Evolutionary conservation across 257 asterid species (phyloP).

Genomic region (Anisodus acutangulus): DNA sequence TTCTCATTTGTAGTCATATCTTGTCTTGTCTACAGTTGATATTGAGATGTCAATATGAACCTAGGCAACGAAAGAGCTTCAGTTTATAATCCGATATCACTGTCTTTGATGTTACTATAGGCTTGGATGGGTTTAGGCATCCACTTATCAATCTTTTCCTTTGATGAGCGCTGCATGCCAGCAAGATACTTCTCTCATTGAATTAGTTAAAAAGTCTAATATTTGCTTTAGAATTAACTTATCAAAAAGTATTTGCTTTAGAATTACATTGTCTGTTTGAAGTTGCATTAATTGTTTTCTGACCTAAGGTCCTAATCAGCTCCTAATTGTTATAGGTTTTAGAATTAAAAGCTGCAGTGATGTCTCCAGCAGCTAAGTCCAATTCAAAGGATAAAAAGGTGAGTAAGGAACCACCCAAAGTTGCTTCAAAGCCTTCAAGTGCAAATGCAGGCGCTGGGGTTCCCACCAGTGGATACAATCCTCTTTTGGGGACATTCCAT

Average conservation of each 20-base stretch:
- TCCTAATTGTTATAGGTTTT: constrained; percentile 45
- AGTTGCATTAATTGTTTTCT: constrained; percentile 32
- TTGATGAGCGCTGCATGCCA: neutral
- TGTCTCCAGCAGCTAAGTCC: constrained; percentile 85
- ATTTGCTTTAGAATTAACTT: too few species aligned
- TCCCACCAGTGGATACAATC: constrained; percentile 84
- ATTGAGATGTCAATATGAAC: neutral
- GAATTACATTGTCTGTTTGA: neutral
- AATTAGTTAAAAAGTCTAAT: neutral
- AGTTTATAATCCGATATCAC: neutral
- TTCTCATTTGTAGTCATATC: neutral
- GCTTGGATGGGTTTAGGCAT: neutral
- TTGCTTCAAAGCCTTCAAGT: constrained; percentile 64
- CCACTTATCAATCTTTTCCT: neutral
- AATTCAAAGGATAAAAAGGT: constrained; percentile 85
- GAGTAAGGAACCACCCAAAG: constrained; percentile 69
- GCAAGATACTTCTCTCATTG: neutral
- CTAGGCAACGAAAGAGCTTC: neutral
- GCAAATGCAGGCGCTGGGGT: constrained; percentile 54
- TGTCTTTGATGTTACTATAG: neutral
- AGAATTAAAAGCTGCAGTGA: constrained; percentile 43
- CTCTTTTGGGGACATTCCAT: constrained; percentile 78
- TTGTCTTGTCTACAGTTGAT: neutral
- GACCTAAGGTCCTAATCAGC: constrained; percentile 21
- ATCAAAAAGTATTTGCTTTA: too few species aligned